phyloP scores from a whole-genome alignment of 306 rosid genomes.

The Corylus americana region DNA sequence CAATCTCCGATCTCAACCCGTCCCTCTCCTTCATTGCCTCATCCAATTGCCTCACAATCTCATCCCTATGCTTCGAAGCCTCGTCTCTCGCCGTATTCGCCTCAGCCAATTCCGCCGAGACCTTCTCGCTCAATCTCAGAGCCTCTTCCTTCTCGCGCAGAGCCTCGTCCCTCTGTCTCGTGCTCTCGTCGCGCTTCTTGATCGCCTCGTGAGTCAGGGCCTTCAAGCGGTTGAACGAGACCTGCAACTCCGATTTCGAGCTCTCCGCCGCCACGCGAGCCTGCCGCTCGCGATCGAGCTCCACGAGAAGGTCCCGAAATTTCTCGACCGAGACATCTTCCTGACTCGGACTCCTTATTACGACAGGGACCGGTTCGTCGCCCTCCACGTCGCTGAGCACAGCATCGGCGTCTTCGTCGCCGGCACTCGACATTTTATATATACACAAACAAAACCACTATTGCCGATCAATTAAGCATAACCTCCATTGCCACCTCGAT shows the following conservation, averaged over 20 bases:
- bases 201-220: slow-evolving; percentile 82
- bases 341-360: slow-evolving; percentile 31
- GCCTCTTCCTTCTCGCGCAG: slow-evolving; percentile 71
- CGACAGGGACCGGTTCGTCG: slow-evolving; percentile 58
- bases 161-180: slow-evolving; percentile 76
- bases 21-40: slow-evolving; percentile 70
- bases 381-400: slow-evolving; percentile 94
- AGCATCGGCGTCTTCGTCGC: slow-evolving; percentile 69
- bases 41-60: slow-evolving; percentile 58
- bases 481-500: slow-evolving; percentile 11
- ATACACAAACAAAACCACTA: slow-evolving; percentile 16
- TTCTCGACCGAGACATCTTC: slow-evolving; percentile 68
- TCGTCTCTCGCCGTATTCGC: slow-evolving; percentile 46
- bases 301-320: slow-evolving; percentile 61
- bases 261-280: slow-evolving; percentile 76
- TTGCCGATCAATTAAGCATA: slow-evolving; percentile 28
- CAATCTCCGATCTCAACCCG: slow-evolving; percentile 67
- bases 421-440: slow-evolving; percentile 61
- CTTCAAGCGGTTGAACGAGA: slow-evolving; percentile 69
- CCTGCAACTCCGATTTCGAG: slow-evolving; percentile 64
- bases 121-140: slow-evolving; percentile 43
- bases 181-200: slow-evolving; percentile 77
- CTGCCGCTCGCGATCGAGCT: slow-evolving; percentile 88
- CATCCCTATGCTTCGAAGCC: slow-evolving; percentile 48
- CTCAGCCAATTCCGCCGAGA: slow-evolving; percentile 51